Conservation (phyloP, 352 stramenopile genomes). For the Pythium apleroticum region DNA sequence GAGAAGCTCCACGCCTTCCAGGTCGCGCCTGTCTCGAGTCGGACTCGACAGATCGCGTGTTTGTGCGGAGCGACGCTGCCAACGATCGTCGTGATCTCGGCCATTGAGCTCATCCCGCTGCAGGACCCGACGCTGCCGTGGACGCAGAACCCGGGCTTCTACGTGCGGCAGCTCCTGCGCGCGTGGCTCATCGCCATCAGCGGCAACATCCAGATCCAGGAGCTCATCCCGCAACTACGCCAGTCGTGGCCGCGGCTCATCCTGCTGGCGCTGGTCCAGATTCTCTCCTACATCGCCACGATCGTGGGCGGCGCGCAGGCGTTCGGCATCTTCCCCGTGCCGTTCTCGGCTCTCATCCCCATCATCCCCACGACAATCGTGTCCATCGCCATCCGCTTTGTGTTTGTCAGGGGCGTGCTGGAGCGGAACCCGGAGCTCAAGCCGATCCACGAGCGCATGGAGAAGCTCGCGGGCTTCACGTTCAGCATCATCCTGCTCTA, state of each 20-base stretch:
- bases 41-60: background rate
- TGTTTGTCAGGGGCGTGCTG: background rate
- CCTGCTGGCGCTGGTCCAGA: constrained; percentile 6
- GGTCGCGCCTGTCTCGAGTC: background rate
- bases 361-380: constrained; percentile 19
- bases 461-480: background rate
- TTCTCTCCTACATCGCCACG: constrained; percentile 27
- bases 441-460: background rate
- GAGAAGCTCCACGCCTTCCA: background rate
- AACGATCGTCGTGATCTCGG: background rate
- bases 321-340: constrained; percentile 33
- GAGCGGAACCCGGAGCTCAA: background rate
- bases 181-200: constrained; percentile 24
- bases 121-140: constrained; percentile 12
- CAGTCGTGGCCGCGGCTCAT: constrained; percentile 17
- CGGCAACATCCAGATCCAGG: constrained; percentile 19
- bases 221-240: constrained; percentile 32
- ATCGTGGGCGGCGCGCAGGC: constrained; percentile 22
- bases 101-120: constrained; percentile 1
- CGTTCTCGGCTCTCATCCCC: constrained; percentile 20
- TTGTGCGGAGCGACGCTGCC: background rate
- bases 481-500: constrained; percentile 3
- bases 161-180: constrained; percentile 29
- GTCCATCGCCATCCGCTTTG: constrained; percentile 21
- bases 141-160: constrained; percentile 24